A percentile compares a stretch with the other conserved stretches of the same genome.
phyloP scores from a whole-genome alignment of 108 stramenopile genomes.

The Discostella stelligeroides region DNA sequence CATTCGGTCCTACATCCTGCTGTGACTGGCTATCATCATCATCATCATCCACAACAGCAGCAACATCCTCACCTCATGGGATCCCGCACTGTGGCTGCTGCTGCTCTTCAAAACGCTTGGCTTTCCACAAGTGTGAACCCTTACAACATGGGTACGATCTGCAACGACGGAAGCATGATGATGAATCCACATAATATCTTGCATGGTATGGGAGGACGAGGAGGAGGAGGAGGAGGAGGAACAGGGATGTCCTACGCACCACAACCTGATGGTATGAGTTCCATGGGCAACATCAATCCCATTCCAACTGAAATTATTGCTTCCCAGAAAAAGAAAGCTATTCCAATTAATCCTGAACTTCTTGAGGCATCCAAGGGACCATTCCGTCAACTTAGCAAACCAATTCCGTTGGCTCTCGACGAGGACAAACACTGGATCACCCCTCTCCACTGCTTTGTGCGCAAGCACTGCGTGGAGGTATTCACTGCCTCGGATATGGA shows the following conservation, averaged over 20 bases:
- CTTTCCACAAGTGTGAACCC: not conserved
- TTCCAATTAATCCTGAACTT: slow-evolving; percentile 9
- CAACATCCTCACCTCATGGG: slow-evolving; percentile 3
- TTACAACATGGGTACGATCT: not conserved
- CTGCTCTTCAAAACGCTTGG: not conserved
- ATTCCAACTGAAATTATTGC: not conserved
- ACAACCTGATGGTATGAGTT: too few relatives aligned
- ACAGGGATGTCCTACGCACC: too few relatives aligned
- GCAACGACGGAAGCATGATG: slow-evolving; percentile 3
- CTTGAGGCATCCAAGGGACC: slow-evolving; percentile 59
- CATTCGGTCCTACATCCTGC: too few relatives aligned
- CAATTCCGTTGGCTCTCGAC: slow-evolving; percentile 62
- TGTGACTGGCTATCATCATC: too few relatives aligned
- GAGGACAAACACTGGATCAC: slow-evolving; percentile 83
- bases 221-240: not conserved
- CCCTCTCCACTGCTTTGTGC: slow-evolving; percentile 84
- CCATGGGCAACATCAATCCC: not conserved
- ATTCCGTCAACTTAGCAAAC: slow-evolving; percentile 55
- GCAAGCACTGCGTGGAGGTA: slow-evolving; percentile 74
- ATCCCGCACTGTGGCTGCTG: not conserved
- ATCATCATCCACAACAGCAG: too few relatives aligned
- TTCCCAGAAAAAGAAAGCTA: not conserved
- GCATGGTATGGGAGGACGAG: not conserved
- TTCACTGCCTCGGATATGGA: slow-evolving; percentile 71
- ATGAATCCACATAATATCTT: not conserved